Evolutionary conservation across 371 early-diverging fungal species (phyloP).

Genomic region (Homolaphlyctis polyrhiza): DNA sequence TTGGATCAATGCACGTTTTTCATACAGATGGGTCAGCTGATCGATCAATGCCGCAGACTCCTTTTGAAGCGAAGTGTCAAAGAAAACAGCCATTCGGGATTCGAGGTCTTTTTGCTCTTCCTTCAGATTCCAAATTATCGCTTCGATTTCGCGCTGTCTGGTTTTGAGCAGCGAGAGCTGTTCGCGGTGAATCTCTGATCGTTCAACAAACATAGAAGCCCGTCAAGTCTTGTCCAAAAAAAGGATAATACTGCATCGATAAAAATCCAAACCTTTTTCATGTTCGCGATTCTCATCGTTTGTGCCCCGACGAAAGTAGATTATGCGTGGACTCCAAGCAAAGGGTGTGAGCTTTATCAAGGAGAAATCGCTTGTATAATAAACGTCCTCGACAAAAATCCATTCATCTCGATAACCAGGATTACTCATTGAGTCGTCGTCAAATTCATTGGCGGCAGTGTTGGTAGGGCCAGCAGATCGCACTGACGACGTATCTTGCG

Average conservation of each 20-base stretch:
- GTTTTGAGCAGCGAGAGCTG: constrained; percentile 50
- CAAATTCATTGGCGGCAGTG: no score
- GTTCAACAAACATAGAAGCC: no score
- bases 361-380: neutral
- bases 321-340: constrained; percentile 52
- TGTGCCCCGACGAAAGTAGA: constrained; percentile 55
- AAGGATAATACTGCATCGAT: no score
- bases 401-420: neutral
- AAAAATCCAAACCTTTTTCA: no score
- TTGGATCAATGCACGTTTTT: constrained; percentile 1
- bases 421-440: constrained; percentile 12
- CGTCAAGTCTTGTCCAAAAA: no score
- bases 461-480: no score
- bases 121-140: constrained; percentile 47
- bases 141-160: constrained; percentile 55
- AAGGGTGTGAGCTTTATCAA: constrained; percentile 33
- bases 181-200: constrained; percentile 47
- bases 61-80: constrained; percentile 27
- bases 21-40: neutral
- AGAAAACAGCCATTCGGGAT: constrained; percentile 29
- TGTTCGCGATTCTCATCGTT: constrained; percentile 33
- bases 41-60: constrained; percentile 1
- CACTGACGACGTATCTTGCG: no score
- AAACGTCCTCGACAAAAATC: neutral
- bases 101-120: constrained; percentile 30